Base-by-base conservation (phyloP, 1,284 basidiomycete species). In the Ceratorhiza oryzae-sativae region DNA sequence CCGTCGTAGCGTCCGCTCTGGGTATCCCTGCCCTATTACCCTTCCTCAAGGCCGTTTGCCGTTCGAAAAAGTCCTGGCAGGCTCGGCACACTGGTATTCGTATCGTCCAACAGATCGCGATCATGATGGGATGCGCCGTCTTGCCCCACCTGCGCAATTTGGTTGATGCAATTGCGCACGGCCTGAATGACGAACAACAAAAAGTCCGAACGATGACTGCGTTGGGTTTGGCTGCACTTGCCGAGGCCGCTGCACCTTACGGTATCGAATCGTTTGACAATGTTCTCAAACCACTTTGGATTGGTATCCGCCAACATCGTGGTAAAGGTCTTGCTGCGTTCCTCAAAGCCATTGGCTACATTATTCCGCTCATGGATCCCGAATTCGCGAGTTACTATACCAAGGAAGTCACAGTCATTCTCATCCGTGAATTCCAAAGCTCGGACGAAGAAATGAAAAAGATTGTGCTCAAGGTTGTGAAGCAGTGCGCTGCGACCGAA, bases 391-490 rank as follows among this genome's bases (percentile, higher is more conserved):
- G 94, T 27, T 98, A 98, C 83, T 98, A 98, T 79, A 97, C 95
- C 62, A 95, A 95, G 81, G 95, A 97, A 85, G 94, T 96, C 75
- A 97, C 95, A 67, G 93, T 97, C 73, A 97, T 98, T 79, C 89
- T 99, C 73, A 99, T 99, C 75, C 94, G 97, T 79, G 97, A 99
- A 83, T 99, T 99, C 85, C 96, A 97, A 81, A 98, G 95, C 5
- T 97, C 97, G 9, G 97, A 99, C 80, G 97, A 99, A 81, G 97
- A 99, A 84, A 99, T 99, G 97, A 97, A 98, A 85, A 97, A 98
- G 86, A 99, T 99, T 77, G 97, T 99, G 2, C 84, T 99, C 63
- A 98, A 99, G 81, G 97, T 99, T 70, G 96, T 99, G 78, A 97
- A 98, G 82, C 97, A 99, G 80, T 99, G 97, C 79, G 94, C 97